phyloP scores from a whole-genome alignment of 78 protist species.

The Emiliania huxleyi region DNA sequence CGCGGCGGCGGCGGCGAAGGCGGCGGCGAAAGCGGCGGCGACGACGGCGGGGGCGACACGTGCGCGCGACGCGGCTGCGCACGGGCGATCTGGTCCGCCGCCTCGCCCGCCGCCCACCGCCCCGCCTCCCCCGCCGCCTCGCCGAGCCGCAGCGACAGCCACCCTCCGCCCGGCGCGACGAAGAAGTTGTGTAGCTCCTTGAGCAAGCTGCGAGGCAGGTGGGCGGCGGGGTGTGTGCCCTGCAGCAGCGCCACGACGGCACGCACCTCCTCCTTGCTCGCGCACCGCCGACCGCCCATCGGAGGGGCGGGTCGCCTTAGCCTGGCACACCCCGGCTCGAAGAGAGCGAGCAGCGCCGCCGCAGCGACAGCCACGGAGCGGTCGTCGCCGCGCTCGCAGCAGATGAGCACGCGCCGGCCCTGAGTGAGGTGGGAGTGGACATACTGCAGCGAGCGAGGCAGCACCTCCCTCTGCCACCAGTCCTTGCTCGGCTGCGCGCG shows the following conservation, averaged over 20 bases:
- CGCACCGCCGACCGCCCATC: neutral
- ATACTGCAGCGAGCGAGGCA: neutral
- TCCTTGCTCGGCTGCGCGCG: slow-evolving; percentile 8
- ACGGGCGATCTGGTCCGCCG: no score
- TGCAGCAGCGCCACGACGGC: neutral
- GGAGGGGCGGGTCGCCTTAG: no score
- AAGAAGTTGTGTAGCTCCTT: neutral
- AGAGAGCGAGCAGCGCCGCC: neutral
- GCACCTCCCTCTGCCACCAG: neutral
- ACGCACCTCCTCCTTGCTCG: neutral
- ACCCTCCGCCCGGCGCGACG: neutral
- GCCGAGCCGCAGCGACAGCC: neutral
- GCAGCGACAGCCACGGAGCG: neutral
- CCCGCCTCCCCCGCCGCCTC: no score
- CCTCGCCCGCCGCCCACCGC: no score
- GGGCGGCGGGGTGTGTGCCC: neutral
- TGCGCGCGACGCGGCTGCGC: no score
- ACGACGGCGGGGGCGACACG: no score
- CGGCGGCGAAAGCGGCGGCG: no score
- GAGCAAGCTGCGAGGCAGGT: neutral
- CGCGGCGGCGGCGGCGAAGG: no score
- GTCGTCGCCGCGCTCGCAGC: neutral
- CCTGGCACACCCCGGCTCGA: no score
- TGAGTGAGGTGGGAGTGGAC: neutral
- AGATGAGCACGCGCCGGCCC: neutral